Evolutionary conservation across 768 basidiomycete species (phyloP).

Genomic region (Serpula lacrymans): DNA sequence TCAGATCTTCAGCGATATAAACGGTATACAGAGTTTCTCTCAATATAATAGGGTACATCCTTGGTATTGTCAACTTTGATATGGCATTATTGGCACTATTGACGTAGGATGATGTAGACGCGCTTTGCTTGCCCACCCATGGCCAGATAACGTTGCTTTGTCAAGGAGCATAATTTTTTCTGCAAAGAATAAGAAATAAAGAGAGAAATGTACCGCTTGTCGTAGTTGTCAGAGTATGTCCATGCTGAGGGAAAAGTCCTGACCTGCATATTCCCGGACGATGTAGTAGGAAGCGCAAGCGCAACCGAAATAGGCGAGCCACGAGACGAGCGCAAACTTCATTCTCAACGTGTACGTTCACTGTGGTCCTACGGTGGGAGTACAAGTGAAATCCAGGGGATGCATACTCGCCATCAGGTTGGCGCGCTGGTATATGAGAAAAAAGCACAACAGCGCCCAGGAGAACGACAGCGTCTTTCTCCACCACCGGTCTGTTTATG

Average conservation of each 20-base stretch:
- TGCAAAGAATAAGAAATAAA: too few species aligned
- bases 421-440: too few species aligned
- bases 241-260: neutral
- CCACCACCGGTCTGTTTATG: too few species aligned
- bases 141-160: too few species aligned
- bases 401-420: too few species aligned
- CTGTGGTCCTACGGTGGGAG: too few species aligned
- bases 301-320: neutral
- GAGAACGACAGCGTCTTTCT: too few species aligned
- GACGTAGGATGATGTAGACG: too few species aligned
- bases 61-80: slow-evolving; percentile 21
- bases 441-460: too few species aligned
- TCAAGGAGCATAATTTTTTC: too few species aligned
- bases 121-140: too few species aligned
- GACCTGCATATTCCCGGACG: neutral
- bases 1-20: neutral
- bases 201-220: neutral
- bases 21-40: neutral
- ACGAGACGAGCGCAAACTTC: slow-evolving; percentile 1
- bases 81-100: slow-evolving; percentile 11
- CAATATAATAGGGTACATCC: neutral
- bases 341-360: neutral
- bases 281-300: neutral
- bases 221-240: neutral
- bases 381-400: too few species aligned